Evolutionary conservation across 768 basidiomycete genomes (phyloP).

Genomic region (Lactarius indigo): DNA sequence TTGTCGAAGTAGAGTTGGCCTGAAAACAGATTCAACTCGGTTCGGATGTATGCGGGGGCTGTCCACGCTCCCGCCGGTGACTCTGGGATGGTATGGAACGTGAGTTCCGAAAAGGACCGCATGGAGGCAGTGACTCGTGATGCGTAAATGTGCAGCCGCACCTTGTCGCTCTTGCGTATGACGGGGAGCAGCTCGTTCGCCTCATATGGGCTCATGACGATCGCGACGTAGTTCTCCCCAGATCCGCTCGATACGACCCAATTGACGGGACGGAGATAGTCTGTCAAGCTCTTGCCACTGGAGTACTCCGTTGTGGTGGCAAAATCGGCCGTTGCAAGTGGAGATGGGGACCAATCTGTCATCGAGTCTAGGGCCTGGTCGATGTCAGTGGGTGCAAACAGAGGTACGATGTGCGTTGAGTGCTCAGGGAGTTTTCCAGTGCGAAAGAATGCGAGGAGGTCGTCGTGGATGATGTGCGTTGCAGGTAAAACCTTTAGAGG

Average conservation of each 20-base stretch:
- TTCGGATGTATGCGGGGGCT: not conserved
- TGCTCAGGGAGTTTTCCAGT: not conserved
- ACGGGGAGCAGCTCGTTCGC: slow-evolving; percentile 12
- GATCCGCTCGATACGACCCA: slow-evolving; percentile 14
- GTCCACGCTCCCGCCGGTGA: not conserved
- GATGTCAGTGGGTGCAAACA: not conserved
- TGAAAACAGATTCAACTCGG: slow-evolving; percentile 11
- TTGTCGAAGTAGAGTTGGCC: slow-evolving; percentile 17
- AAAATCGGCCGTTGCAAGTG: slow-evolving; percentile 8
- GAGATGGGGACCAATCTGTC: slow-evolving; percentile 6
- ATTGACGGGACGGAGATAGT: slow-evolving; percentile 13
- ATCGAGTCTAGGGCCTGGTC: not conserved
- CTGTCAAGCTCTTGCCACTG: not conserved
- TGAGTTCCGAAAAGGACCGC: slow-evolving; percentile 14
- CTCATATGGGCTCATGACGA: slow-evolving; percentile 12
- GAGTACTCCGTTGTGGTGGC: not conserved
- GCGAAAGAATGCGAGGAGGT: not conserved
- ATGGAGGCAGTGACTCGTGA: slow-evolving; percentile 3
- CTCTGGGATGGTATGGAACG: slow-evolving; percentile 4
- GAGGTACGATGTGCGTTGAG: not conserved
- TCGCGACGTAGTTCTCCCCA: not conserved
- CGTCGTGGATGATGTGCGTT: not conserved
- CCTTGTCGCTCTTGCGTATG: slow-evolving; percentile 7
- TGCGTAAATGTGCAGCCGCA: slow-evolving; percentile 13
- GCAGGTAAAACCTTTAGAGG: slow-evolving; percentile 1